A percentile compares a stretch with the other conserved stretches of the same genome.
Evolutionary conservation across 2,329 filamentous ascomycete species (phyloP).

Genomic region (Clarireedia sp.): DNA sequence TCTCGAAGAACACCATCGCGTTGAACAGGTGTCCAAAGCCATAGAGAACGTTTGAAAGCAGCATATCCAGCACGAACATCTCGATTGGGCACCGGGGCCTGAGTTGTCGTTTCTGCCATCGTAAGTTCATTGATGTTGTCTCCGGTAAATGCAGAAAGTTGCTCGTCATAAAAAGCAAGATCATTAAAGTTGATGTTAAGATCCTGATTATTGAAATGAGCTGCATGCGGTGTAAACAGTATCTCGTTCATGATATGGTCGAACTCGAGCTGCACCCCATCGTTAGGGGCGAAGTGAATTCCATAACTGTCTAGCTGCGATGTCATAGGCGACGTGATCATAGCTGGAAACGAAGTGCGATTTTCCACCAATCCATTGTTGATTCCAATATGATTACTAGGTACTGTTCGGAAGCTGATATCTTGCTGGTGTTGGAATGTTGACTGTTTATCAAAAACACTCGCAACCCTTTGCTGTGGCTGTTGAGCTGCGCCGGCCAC

Average conservation of each 20-base stretch:
- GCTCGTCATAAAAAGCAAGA: slow-evolving; percentile 10
- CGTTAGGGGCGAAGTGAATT: neutral
- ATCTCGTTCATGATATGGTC: neutral
- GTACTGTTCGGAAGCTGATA: no score
- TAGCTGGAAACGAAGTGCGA: no score
- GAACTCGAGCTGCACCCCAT: neutral
- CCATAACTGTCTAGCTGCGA: neutral
- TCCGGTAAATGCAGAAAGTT: neutral
- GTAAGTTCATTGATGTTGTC: no score
- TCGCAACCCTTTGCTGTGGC: no score
- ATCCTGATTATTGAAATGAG: slow-evolving; percentile 8
- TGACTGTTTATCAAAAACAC: no score
- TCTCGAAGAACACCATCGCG: slow-evolving; percentile 14
- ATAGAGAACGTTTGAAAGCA: slow-evolving; percentile 19
- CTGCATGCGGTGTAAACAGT: neutral
- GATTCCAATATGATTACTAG: no score
- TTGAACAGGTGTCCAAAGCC: slow-evolving; percentile 16
- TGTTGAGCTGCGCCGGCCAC: no score
- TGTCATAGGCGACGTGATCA: no score
- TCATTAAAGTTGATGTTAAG: slow-evolving; percentile 15
- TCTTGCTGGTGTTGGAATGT: no score
- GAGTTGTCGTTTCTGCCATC: no score
- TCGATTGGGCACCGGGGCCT: no score
- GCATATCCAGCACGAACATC: slow-evolving; percentile 14
- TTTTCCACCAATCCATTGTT: no score